Evolutionary conservation across 2,329 filamentous ascomycete genomes (phyloP), one percentile per base, ranked within the genome.

Genomic region (Fusarium equiseti): DNA sequence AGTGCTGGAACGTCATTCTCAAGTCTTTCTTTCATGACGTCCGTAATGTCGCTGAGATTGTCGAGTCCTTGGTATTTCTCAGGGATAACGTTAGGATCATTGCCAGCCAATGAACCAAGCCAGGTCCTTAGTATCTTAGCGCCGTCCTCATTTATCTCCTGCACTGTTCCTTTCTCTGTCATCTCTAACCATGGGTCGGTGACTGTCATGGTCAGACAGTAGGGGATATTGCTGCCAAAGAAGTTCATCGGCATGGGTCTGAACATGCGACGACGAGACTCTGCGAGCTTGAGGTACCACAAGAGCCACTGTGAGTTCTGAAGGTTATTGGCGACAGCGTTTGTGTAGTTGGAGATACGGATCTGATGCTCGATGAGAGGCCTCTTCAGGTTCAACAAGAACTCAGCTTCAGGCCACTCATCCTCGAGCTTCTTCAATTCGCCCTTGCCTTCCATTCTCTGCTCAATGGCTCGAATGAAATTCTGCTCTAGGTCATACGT

Each of bases 191-290:
- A 53, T 22, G 26, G 38, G 20, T 53, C 26, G 5, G n/a, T 11
- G 4, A 40, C 9, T 4, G 26, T 27, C 51, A 53, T 53, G 9
- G 51, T 38, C 3, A 53, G n/a, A 11, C 51, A 53, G 26, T 53
- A 53, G 12, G 51, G 51, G 8, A 53, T 53, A n/a, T 53, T 53
- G 26, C 51, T 53, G 13, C 51, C 51, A 12, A 53, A 53, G 18
- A 53, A 53, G 26, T 53, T 53, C 51, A 53, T 53, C 11, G 51
- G 51, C 38, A 53, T 43, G 10, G 51, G 51, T 1, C 51, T 20
- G 26, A 53, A 53, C 51, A 53, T 53, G n/a, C 51, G 51, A 10
- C 51, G 51, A 16, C 51, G 51, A 18, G 51, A 53, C 26, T 53
- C 51, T 3, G 51, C 51, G 26, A 53, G 51, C 51, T 53, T 53